Conservation (phyloP, 1,139 yeast species). For the Candida freyschussii region DNA sequence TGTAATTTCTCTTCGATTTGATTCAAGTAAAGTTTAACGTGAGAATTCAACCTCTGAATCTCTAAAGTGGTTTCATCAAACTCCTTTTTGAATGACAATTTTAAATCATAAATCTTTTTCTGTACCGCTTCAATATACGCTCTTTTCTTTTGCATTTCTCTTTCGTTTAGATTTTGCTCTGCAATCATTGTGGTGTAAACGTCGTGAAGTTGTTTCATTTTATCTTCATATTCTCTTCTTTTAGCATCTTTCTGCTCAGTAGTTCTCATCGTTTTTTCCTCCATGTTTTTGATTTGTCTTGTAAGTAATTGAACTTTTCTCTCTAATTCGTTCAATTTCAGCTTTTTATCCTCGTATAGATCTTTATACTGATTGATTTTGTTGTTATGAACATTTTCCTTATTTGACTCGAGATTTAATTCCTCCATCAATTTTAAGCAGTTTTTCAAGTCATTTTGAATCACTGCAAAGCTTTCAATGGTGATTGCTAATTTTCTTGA, state of each 20-base stretch:
- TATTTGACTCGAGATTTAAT: conserved; percentile 45
- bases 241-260: conserved; percentile 46
- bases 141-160: conserved; percentile 45
- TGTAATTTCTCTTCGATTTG: conserved; percentile 36
- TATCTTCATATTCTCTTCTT: conserved; percentile 39
- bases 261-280: conserved; percentile 50
- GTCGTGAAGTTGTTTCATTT: conserved; percentile 41
- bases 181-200: conserved; percentile 45
- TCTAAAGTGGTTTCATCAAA: conserved; percentile 50
- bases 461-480: conserved; percentile 52
- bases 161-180: conserved; percentile 48
- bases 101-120: conserved; percentile 39
- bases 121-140: conserved; percentile 41
- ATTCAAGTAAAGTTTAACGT: conserved; percentile 42
- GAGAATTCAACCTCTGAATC: conserved; percentile 49
- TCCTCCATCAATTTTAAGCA: conserved; percentile 55
- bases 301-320: conserved; percentile 46
- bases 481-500: conserved; percentile 51
- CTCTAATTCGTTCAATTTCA: conserved; percentile 43
- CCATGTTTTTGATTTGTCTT: conserved; percentile 48
- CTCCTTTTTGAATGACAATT: conserved; percentile 48
- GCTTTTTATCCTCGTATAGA: conserved; percentile 40
- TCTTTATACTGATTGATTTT: conserved; percentile 43
- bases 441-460: conserved; percentile 50
- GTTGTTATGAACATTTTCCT: conserved; percentile 40